Conservation (phyloP, 306 rosid genomes). For the Fragaria vesca region DNA sequence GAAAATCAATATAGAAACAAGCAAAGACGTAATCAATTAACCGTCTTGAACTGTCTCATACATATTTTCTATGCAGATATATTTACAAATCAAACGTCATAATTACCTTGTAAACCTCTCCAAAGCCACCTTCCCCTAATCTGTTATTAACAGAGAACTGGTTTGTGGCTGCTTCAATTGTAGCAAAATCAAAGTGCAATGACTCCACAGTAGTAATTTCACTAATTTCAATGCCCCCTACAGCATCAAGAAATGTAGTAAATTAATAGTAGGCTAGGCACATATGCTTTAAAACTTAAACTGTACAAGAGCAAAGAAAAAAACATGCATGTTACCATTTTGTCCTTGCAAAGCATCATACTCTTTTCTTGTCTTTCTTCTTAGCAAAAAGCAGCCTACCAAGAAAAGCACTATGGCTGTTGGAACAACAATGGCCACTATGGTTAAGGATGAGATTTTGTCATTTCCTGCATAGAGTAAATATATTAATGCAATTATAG, state of each 20-base stretch:
- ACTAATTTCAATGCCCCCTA: conserved; percentile 10
- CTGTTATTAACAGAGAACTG: conserved; percentile 22
- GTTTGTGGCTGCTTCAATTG: conserved; percentile 26
- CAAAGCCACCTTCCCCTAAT: conserved; percentile 34
- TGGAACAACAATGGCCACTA: conserved; percentile 5
- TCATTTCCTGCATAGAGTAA: background rate
- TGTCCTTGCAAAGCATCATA: background rate
- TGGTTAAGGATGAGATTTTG: background rate
- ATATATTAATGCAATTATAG: background rate
- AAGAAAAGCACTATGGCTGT: background rate
- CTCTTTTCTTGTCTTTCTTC: background rate
- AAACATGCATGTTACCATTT: background rate
- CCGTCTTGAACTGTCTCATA: background rate
- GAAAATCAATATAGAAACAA: no score
- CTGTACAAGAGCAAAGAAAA: background rate
- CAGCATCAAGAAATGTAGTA: background rate
- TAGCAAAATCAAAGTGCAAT: conserved; percentile 23
- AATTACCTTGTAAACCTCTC: conserved; percentile 27
- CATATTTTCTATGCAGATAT: background rate
- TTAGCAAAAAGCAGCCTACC: background rate
- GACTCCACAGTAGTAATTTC: conserved; percentile 14
- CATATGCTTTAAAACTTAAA: background rate
- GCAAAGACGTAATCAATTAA: background rate
- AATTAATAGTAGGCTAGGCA: background rate
- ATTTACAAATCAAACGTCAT: background rate